phyloP scores from a whole-genome alignment of 2,329 filamentous ascomycete genomes.

The Arthrobotrys sinensis region DNA sequence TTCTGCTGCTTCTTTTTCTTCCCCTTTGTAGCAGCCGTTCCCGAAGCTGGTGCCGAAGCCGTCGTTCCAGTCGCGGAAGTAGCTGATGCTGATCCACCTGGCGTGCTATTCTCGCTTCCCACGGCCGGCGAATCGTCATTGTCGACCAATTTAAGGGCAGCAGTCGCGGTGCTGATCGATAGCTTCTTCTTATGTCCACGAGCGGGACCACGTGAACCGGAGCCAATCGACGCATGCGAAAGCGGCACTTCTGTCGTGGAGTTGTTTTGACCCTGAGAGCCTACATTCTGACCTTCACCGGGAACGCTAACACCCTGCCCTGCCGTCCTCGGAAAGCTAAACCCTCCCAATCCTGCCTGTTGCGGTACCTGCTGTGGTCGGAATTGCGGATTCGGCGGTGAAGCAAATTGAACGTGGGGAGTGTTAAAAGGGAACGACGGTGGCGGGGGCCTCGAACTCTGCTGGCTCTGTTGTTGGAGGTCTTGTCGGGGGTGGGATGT shows the following conservation, averaged over 20 bases:
- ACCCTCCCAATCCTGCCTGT: slow-evolving; percentile 45
- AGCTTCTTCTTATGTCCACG: slow-evolving; percentile 61
- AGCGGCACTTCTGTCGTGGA: slow-evolving; percentile 9
- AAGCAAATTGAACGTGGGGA: slow-evolving; percentile 55
- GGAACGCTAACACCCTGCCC: slow-evolving; percentile 32
- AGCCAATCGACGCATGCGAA: slow-evolving; percentile 10
- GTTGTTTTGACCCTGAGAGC: slow-evolving; percentile 34
- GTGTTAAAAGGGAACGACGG: slow-evolving; percentile 58
- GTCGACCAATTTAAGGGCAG: slow-evolving; percentile 57
- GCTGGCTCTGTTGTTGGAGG: slow-evolving; percentile 41
- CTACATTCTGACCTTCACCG: slow-evolving; percentile 41
- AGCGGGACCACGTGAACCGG: slow-evolving; percentile 32
- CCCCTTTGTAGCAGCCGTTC: slow-evolving; percentile 70
- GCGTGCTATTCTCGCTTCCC: slow-evolving; percentile 53
- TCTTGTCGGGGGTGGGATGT: slow-evolving; percentile 56
- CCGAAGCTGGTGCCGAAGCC: slow-evolving; percentile 18
- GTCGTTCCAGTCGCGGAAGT: slow-evolving; percentile 50
- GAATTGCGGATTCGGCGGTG: slow-evolving; percentile 55
- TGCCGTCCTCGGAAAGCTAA: slow-evolving; percentile 44
- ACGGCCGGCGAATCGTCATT: slow-evolving; percentile 53
- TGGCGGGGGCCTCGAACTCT: slow-evolving; percentile 47
- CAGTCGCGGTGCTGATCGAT: slow-evolving; percentile 61
- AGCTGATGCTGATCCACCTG: slow-evolving; percentile 44
- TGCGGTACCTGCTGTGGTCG: slow-evolving; percentile 53
- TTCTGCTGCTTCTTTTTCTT: slow-evolving; percentile 98